A percentile compares a stretch with the other conserved stretches of the same genome.
phyloP scores from a whole-genome alignment of 192 early-diverging fungal species.

The Podila epicladia region DNA sequence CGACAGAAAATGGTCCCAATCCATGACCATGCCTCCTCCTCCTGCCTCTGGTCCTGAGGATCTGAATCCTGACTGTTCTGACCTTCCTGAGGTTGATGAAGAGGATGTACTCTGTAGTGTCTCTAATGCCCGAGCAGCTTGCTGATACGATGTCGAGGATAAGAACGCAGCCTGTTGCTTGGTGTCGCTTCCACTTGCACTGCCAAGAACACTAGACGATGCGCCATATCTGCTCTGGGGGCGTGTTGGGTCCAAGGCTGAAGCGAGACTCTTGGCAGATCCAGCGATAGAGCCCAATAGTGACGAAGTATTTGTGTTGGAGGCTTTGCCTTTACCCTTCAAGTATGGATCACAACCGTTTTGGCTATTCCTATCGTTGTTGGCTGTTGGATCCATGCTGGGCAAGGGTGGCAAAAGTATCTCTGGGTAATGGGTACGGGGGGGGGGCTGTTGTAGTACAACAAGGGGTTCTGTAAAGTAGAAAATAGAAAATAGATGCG shows the following conservation, averaged over 20 bases:
- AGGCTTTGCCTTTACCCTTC: constrained; percentile 7
- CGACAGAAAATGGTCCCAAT: constrained; percentile 44
- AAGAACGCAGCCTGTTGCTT: constrained; percentile 2
- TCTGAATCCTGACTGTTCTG: constrained; percentile 4
- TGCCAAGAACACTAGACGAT: not conserved
- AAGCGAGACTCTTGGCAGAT: constrained; percentile 23
- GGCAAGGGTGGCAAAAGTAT: too few relatives aligned
- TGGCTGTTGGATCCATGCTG: constrained; percentile 30
- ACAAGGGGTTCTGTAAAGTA: too few relatives aligned
- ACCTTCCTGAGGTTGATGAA: constrained; percentile 10
- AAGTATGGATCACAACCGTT: not conserved
- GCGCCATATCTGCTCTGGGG: not conserved
- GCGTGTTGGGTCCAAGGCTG: constrained; percentile 33
- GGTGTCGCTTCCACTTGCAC: constrained; percentile 7
- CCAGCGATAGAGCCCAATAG: constrained; percentile 16
- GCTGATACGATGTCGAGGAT: constrained; percentile 28
- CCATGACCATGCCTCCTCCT: constrained; percentile 5
- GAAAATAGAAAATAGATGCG: too few relatives aligned
- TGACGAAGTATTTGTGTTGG: constrained; percentile 5
- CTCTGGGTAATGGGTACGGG: too few relatives aligned
- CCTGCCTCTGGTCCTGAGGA: not conserved
- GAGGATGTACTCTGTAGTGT: constrained; percentile 2
- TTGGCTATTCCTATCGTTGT: not conserved
- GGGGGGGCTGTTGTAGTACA: too few relatives aligned
- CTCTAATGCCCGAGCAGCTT: constrained; percentile 26